Evolutionary conservation across 495 filamentous ascomycete genomes (phyloP), one percentile per base, ranked within the genome.

Genomic region (Lasiosphaeriaceae sp.): DNA sequence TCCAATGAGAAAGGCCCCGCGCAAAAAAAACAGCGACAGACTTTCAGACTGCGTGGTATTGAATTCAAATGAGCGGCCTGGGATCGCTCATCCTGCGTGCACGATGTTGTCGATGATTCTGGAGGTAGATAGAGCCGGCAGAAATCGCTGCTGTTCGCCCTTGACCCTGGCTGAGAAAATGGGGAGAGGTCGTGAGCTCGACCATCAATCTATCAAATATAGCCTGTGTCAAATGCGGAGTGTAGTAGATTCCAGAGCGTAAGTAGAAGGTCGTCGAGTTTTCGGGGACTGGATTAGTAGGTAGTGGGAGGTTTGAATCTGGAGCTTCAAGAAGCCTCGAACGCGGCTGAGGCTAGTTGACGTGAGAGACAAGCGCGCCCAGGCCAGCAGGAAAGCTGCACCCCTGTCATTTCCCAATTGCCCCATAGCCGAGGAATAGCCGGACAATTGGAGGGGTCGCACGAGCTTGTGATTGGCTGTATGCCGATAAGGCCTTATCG

Each of bases 31-130:
- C 39, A 29, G 34, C 21, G n/a, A 12, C 41, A 26, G 6, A 1
- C 29, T 52, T 50, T 43, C 45, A 51, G 19, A 39, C 54, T 37
- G 54, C 11, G 54, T 35, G 34, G 24, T 31, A 23, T 59, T 51
- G 56, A 57, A 20, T 46, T 54, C 50, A 50, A 21, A 41, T 37
- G 19, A 22, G 19, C 29, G 14, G 24, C 31, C 11, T 20, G 50
- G 50, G 46, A 12, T 51, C n/a, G 50, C 43, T 66, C 66, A 68
- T 68, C 41, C 63, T 68, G 61, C 60, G 60, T 37, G 43, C 49
- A 55, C 39, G 26, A 54, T 20, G 20, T 3, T 20, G 3, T 22
- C 6, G 11, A 37, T 12, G 3, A 1, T 52, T 26, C 29, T 2
- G 9, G 29, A 34, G 24, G 29, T 34, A 11, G 49, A 39, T 8